Evolutionary conservation across 176 grass and related monocot genomes (phyloP).

Genomic region (Eragrostis nindensis): DNA sequence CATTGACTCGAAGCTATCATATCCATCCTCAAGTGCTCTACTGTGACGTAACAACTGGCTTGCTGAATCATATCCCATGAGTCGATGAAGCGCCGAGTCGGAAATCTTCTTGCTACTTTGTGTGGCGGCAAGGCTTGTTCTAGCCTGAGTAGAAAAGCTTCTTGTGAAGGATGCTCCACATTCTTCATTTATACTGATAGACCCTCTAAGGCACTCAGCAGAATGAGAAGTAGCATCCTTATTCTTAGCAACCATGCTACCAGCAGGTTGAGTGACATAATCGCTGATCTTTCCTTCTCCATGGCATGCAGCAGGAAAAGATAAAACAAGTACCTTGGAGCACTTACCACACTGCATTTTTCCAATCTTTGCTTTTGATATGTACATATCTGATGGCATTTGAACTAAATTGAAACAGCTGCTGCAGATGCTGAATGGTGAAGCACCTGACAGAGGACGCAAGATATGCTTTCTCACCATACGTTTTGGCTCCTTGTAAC

Average conservation of each 20-base stretch:
- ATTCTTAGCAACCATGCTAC: constrained; percentile 7
- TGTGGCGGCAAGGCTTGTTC: constrained; percentile 34
- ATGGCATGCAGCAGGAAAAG: constrained; percentile 50
- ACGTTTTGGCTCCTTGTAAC: constrained; percentile 50
- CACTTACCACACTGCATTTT: constrained; percentile 82
- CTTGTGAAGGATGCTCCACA: constrained; percentile 49
- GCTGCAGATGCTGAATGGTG: constrained; percentile 75
- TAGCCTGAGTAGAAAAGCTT: constrained; percentile 54
- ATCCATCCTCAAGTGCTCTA: constrained; percentile 49
- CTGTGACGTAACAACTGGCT: constrained; percentile 68
- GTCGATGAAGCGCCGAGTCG: constrained; percentile 65
- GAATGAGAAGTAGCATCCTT: constrained; percentile 43
- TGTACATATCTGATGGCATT: constrained; percentile 74
- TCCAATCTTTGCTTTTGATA: constrained; percentile 59
- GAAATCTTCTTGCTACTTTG: constrained; percentile 46
- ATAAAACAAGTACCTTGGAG: constrained; percentile 64
- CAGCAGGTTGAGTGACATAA: constrained; percentile 1
- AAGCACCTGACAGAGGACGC: constrained; percentile 71
- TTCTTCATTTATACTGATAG: constrained; percentile 46
- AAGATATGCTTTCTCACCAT: constrained; percentile 67
- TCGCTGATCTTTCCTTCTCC: constrained; percentile 11
- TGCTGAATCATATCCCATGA: constrained; percentile 97
- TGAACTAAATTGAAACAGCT: constrained; percentile 78
- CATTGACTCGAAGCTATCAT: constrained; percentile 70
- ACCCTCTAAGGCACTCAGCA: constrained; percentile 9